phyloP scores from a whole-genome alignment of 768 basidiomycete genomes.

The Serendipita sp. region DNA sequence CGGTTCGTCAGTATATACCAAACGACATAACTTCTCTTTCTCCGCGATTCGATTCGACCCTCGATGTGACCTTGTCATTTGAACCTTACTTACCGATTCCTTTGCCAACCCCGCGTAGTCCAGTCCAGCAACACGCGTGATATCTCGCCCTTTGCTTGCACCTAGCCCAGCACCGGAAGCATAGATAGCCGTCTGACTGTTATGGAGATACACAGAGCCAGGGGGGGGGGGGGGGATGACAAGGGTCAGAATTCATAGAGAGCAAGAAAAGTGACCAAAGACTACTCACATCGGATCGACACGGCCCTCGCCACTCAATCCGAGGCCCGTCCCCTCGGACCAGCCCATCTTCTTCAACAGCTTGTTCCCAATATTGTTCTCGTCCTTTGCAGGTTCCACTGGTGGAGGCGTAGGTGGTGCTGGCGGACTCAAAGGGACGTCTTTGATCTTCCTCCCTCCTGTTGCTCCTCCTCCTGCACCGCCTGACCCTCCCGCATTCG shows the following conservation, averaged over 20 bases:
- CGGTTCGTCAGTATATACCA: background rate
- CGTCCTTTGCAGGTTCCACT: constrained; percentile 61
- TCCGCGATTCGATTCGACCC: constrained; percentile 10
- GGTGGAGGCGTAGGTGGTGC: constrained; percentile 47
- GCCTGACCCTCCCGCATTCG: constrained; percentile 7
- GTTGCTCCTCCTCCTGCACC: background rate
- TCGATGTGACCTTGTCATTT: constrained; percentile 15
- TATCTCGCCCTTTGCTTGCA: constrained; percentile 78
- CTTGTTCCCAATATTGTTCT: constrained; percentile 80
- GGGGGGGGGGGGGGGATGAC: background rate
- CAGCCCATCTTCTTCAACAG: constrained; percentile 97
- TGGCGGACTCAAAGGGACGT: constrained; percentile 41
- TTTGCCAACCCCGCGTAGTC: constrained; percentile 35
- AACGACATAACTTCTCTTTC: constrained; percentile 13
- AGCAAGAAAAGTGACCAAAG: background rate
- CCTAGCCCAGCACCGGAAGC: constrained; percentile 79
- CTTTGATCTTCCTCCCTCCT: constrained; percentile 29
- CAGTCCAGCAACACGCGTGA: constrained; percentile 41
- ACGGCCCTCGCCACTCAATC: constrained; percentile 65
- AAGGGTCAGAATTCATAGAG: constrained; percentile 11
- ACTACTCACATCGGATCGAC: constrained; percentile 68
- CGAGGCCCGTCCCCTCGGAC: constrained; percentile 80
- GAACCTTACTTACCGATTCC: constrained; percentile 38
- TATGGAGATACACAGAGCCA: background rate
- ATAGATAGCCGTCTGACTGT: constrained; percentile 71